These are phyloP conservation scores for Aspergillus sp. DNA, from an alignment of 2,329 filamentous ascomycete species.

Conservation along the genomic window DNA sequence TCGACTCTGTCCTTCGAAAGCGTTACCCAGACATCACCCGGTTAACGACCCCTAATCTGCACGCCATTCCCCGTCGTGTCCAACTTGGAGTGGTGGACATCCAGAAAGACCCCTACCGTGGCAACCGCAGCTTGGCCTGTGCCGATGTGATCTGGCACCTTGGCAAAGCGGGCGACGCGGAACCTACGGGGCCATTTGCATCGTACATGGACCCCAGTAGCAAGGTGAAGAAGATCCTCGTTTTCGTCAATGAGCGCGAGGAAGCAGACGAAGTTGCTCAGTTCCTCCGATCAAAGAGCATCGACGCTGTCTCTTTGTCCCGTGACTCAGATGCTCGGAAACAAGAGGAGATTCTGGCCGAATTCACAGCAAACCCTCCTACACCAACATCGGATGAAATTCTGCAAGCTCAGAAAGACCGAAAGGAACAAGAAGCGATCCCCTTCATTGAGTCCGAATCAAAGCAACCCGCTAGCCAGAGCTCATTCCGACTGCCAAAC, in stretches of 20 bases:
- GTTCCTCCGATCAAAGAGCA: constrained; percentile 75
- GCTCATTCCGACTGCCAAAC: constrained; percentile 53
- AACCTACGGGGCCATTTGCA: constrained; percentile 25
- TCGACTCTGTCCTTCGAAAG: constrained; percentile 76
- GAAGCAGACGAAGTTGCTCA: constrained; percentile 73
- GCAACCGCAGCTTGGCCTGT: constrained; percentile 88
- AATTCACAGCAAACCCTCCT: constrained; percentile 54
- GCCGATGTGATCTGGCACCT: constrained; percentile 94
- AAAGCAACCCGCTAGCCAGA: background rate
- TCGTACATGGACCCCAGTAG: constrained; percentile 30
- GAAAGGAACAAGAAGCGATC: constrained; percentile 31
- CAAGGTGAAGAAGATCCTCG: constrained; percentile 76
- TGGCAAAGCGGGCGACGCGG: constrained; percentile 62
- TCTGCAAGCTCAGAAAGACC: constrained; percentile 22
- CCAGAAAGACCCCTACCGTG: constrained; percentile 83
- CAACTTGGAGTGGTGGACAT: constrained; percentile 91
- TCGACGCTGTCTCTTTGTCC: constrained; percentile 78
- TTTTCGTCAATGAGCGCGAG: constrained; percentile 95
- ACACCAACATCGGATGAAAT: constrained; percentile 33
- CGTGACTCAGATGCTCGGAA: constrained; percentile 74
- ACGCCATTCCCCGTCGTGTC: constrained; percentile 89
- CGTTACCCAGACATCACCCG: constrained; percentile 77
- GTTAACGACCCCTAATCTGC: constrained; percentile 89
- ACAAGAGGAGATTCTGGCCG: constrained; percentile 66
- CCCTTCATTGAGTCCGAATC: constrained; percentile 32